These are phyloP conservation scores for Ophiostoma ulmi DNA, from an alignment of 2,329 filamentous ascomycete genomes.

Conservation along the genomic window DNA sequence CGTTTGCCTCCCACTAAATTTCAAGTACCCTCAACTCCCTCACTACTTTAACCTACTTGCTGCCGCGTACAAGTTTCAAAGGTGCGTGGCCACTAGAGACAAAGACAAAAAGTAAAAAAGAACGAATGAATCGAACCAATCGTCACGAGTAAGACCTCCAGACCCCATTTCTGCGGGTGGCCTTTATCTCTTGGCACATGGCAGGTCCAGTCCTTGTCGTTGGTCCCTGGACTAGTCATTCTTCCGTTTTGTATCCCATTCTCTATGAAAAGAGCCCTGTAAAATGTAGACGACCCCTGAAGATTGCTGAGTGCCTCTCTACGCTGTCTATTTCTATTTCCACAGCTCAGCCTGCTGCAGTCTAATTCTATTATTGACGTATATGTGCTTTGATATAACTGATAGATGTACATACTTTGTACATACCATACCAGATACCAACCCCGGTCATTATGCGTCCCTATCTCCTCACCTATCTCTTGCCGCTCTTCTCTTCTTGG, in stretches of 20 bases:
- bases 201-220: not conserved
- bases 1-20: not conserved
- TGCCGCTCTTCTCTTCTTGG: conserved; percentile 11
- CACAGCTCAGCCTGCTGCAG: not conserved
- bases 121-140: not conserved
- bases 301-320: no score
- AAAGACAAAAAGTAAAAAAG: not conserved
- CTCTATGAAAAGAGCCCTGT: not conserved
- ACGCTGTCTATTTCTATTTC: no score
- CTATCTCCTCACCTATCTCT: not conserved
- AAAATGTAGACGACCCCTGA: not conserved
- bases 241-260: not conserved
- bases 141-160: conserved; percentile 6
- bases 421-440: not conserved
- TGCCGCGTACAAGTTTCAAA: not conserved
- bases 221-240: not conserved
- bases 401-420: not conserved
- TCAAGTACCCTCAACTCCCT: not conserved
- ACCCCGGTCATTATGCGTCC: not conserved
- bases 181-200: not conserved
- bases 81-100: conserved; percentile 4
- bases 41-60: not conserved
- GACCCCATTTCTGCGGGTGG: conserved; percentile 8
- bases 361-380: not conserved
- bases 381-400: conserved; percentile 1